Evolutionary conservation across 371 early-diverging fungal genomes (phyloP), one percentile per base, ranked within the genome.

Genomic region (Phascolomyces articulosus): DNA sequence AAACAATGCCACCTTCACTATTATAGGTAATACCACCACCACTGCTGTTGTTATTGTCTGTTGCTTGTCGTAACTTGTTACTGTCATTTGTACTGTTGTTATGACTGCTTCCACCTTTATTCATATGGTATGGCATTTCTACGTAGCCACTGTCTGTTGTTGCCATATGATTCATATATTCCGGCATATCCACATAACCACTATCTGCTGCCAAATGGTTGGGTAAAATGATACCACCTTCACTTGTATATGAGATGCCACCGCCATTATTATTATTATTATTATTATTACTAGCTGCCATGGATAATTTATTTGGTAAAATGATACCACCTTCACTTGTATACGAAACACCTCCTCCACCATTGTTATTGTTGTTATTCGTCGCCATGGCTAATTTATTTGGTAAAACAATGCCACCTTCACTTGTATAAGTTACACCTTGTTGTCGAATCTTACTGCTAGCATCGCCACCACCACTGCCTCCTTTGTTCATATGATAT

Each of bases 391-490:
- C 51, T 23, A 51, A 18, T 6, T 24, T 20, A 3, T 24, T 51
- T 20, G 51, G 51, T 24, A 51, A n/a, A 51, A 51, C 51, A 47
- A 59, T 59, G 29, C 60, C 60, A 27, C 60, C 60, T 40, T 59
- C 47, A 28, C 47, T 59, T 16, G 41, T 60, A 11, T 60, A 54
- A 9, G 44, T 26, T 18, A 44, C 62, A 3, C 44, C 66, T 40
- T 23, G 49, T n/a, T 44, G 44, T n/a, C 44, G 44, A 18, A 44
- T 8, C 44, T 44, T 44, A 24, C n/a, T 16, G 16, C 16, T 16
- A 13, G 15, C 26, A 51, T 23, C 15, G n/a, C n/a, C 44, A 44
- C 16, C 44, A 13, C 44, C 26, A 51, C n/a, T 24, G n/a, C 21
- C 21, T 7, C 26, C 51, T 18, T 51, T 11, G 51, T 51, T 20